phyloP scores from a whole-genome alignment of 1,139 yeast species.

The Blastobotrys aristatus region DNA sequence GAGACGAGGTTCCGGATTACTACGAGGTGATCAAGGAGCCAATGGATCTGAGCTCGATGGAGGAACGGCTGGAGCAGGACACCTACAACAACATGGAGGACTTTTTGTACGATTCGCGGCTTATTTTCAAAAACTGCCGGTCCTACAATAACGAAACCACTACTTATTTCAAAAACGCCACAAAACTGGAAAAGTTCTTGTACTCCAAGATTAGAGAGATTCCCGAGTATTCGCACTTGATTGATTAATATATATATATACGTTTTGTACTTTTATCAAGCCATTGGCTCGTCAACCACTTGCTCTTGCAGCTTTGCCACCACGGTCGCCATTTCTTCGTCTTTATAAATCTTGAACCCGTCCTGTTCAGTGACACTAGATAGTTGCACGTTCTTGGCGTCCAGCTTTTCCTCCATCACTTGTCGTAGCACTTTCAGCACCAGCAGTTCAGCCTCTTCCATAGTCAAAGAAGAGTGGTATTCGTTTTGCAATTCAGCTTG shows the following conservation, averaged over 20 bases:
- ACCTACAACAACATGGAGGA: conserved; percentile 87
- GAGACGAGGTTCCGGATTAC: conserved; percentile 93
- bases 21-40: conserved; percentile 96
- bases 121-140: conserved; percentile 79
- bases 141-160: conserved; percentile 31
- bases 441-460: conserved; percentile 87
- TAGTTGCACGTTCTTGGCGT: conserved; percentile 91
- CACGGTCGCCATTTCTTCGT: conserved; percentile 76
- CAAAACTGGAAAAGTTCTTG: conserved; percentile 84
- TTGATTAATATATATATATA: conserved; percentile 32
- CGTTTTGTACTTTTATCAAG: background rate
- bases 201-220: conserved; percentile 75
- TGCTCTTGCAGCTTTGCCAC: conserved; percentile 72
- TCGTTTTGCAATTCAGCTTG: conserved; percentile 97
- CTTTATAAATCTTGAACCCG: conserved; percentile 84
- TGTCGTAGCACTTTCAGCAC: conserved; percentile 89
- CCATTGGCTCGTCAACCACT: conserved; percentile 44
- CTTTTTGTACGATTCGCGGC: conserved; percentile 79
- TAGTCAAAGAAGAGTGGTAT: conserved; percentile 90
- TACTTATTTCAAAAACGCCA: conserved; percentile 54
- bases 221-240: conserved; percentile 60
- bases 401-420: conserved; percentile 98
- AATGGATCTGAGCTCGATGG: conserved; percentile 98
- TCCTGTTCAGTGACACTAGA: conserved; percentile 84
- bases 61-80: conserved; percentile 84